Conservation (phyloP, 2,329 filamentous ascomycete species). For the Epichloe amarillans region DNA sequence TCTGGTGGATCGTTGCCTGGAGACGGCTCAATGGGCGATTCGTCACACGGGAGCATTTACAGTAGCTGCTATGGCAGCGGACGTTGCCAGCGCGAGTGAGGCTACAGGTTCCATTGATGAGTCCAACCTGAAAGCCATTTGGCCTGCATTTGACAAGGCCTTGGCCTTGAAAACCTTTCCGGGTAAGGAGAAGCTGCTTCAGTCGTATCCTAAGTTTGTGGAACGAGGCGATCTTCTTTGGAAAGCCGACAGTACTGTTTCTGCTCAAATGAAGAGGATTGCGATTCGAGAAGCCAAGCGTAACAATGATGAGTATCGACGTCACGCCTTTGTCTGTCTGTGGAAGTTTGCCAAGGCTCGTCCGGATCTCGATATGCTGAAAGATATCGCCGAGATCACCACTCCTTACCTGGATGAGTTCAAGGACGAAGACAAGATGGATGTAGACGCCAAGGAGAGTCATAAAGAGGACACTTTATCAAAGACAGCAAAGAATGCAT, state of each 20-base stretch:
- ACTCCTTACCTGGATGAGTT: constrained; percentile 47
- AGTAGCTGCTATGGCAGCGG: constrained; percentile 57
- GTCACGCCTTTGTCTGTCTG: constrained; percentile 58
- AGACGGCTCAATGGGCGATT: constrained; percentile 75
- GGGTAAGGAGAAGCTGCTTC: constrained; percentile 76
- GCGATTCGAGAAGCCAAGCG: constrained; percentile 77
- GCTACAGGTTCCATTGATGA: constrained; percentile 45
- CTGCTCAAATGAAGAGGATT: constrained; percentile 64
- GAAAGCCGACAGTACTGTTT: constrained; percentile 36
- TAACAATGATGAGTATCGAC: constrained; percentile 74
- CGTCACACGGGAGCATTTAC: constrained; percentile 80
- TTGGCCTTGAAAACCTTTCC: constrained; percentile 83
- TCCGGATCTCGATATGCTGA: constrained; percentile 56
- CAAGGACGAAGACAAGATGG: constrained; percentile 51
- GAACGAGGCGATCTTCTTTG: constrained; percentile 48
- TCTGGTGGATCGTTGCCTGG: constrained; percentile 54
- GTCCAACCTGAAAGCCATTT: constrained; percentile 50
- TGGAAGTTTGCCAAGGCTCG: constrained; percentile 59
- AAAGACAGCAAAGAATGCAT: constrained; percentile 32
- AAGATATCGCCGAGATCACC: constrained; percentile 52
- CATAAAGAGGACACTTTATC: constrained; percentile 30
- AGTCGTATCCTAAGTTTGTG: constrained; percentile 67
- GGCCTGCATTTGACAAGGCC: constrained; percentile 73
- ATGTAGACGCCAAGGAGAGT: constrained; percentile 43
- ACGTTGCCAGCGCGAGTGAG: constrained; percentile 47